Percentiles rank a stretch among this genome's conserved stretches.
Conservation (phyloP, 2,329 filamentous ascomycete genomes). For the Pyricularia pennisetigena region DNA sequence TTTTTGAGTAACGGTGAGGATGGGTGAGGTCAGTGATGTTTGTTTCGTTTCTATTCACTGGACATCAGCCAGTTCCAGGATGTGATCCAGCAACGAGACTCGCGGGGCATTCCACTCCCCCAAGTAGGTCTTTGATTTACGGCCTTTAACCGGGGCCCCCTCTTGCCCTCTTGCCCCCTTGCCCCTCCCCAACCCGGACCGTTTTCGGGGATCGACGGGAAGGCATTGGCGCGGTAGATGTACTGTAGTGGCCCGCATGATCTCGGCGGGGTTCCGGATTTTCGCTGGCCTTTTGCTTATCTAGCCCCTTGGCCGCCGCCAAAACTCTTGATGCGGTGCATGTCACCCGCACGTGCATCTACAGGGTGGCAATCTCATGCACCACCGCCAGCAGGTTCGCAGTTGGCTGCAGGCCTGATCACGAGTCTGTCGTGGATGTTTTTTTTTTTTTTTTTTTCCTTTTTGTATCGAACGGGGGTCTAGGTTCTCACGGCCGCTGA, state of each 20-base stretch:
- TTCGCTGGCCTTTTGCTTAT: not conserved
- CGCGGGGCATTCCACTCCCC: not conserved
- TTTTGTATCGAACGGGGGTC: not conserved
- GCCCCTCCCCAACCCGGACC: not conserved
- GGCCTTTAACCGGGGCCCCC: too few relatives aligned
- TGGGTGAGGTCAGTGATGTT: not conserved
- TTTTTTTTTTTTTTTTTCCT: not conserved
- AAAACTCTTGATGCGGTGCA: not conserved
- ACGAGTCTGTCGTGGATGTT: not conserved
- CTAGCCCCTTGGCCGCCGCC: not conserved
- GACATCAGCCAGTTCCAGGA: not conserved
- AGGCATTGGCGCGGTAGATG: not conserved
- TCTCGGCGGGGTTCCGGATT: not conserved
- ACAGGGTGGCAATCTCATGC: not conserved
- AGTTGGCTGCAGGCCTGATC: not conserved
- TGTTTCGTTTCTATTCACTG: not conserved
- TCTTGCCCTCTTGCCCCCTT: not conserved
- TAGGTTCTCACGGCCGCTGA: not conserved
- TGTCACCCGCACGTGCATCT: not conserved
- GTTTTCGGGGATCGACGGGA: not conserved
- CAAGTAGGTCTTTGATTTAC: not conserved
- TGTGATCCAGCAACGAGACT: not conserved
- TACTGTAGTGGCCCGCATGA: not conserved
- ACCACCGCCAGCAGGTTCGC: not conserved
- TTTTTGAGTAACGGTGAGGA: not conserved